A percentile compares a stretch with the other conserved stretches of the same genome.
Evolutionary conservation across 2,329 filamentous ascomycete species (phyloP).

Genomic region (Diaporthe sp.): DNA sequence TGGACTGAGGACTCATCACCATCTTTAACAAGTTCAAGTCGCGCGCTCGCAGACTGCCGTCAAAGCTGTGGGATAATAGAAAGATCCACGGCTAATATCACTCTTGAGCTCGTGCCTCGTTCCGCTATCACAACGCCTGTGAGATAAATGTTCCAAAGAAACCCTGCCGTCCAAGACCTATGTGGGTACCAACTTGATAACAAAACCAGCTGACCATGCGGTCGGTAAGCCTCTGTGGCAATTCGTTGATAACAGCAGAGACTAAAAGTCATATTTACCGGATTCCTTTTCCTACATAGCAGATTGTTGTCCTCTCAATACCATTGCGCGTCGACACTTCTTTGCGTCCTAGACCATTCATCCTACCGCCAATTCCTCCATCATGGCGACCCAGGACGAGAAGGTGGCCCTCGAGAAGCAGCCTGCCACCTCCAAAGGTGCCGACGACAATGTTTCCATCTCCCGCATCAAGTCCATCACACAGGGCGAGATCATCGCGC

Average conservation of each 20-base stretch:
- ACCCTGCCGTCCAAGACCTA: conserved; percentile 19
- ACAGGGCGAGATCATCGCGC: conserved; percentile 35
- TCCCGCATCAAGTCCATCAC: conserved; percentile 38
- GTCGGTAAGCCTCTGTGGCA: background rate
- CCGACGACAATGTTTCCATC: conserved; percentile 38
- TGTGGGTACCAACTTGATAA: conserved; percentile 27
- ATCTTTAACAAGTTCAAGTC: background rate
- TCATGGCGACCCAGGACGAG: conserved; percentile 31
- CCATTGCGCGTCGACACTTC: too few species aligned
- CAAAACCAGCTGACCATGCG: background rate
- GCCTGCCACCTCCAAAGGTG: conserved; percentile 17
- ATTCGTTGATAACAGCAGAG: conserved; percentile 29
- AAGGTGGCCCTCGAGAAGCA: conserved; percentile 33
- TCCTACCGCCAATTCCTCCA: background rate
- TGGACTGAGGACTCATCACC: background rate
- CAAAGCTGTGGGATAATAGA: too few species aligned
- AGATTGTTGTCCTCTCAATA: background rate
- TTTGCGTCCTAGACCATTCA: background rate
- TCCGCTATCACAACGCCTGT: background rate
- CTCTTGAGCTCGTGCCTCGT: background rate
- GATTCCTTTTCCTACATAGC: background rate
- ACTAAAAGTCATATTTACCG: background rate
- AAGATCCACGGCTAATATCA: background rate
- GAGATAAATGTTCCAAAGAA: background rate
- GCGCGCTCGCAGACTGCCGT: too few species aligned